These are phyloP conservation scores for Mycena sanguinolenta DNA, from an alignment of 768 basidiomycete genomes.

Conservation along the genomic window DNA sequence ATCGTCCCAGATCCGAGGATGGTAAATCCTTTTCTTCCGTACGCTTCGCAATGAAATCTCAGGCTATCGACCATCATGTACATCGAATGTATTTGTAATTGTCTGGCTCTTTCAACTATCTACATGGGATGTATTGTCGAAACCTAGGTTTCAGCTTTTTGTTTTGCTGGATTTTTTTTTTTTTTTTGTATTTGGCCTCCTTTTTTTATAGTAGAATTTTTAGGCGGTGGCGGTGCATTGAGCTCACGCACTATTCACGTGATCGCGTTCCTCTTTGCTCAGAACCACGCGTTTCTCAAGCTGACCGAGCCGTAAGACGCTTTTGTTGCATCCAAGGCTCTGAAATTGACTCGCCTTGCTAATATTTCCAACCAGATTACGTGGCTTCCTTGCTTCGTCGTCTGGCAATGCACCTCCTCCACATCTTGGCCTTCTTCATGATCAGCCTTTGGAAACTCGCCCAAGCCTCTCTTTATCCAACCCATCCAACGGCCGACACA, in stretches of 20 bases:
- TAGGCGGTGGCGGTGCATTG: too few relatives aligned
- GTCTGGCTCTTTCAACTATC: too few relatives aligned
- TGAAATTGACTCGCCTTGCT: conserved; percentile 3
- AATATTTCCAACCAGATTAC: not conserved
- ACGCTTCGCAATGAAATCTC: not conserved
- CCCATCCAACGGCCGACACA: conserved; percentile 60
- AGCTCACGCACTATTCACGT: not conserved
- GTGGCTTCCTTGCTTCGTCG: not conserved
- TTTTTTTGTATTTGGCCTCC: too few relatives aligned
- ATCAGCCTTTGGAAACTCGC: conserved; percentile 16
- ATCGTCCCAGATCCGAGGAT: not conserved
- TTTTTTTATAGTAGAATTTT: too few relatives aligned
- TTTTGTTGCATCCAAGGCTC: not conserved
- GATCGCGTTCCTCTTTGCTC: conserved; percentile 6
- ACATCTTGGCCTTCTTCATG: conserved; percentile 18
- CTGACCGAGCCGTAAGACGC: not conserved
- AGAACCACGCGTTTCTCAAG: not conserved
- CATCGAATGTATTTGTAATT: conserved; percentile 14
- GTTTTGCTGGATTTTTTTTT: too few relatives aligned
- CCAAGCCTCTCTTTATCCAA: conserved; percentile 62
- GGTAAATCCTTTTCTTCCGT: conserved; percentile 3
- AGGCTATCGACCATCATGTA: conserved; percentile 1
- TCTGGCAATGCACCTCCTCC: conserved; percentile 17
- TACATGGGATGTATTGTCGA: too few relatives aligned
- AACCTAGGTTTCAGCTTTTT: too few relatives aligned